These are phyloP conservation scores for Rhynchosporium secalis DNA, from an alignment of 2,329 filamentous ascomycete species.

Conservation along the genomic window DNA sequence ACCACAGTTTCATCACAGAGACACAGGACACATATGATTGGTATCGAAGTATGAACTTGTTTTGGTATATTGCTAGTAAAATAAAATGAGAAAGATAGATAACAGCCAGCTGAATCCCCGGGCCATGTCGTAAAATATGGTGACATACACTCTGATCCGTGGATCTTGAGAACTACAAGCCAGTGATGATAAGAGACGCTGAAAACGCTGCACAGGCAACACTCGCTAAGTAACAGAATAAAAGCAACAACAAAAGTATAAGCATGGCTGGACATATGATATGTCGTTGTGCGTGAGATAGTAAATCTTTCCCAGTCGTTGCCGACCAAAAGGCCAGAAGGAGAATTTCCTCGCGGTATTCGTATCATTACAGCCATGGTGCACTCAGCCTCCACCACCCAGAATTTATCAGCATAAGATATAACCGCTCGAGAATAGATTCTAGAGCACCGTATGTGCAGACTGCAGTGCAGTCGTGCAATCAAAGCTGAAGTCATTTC, in stretches of 20 bases:
- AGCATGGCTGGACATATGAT: not conserved
- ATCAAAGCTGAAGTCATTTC: not conserved
- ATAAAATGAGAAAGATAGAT: not conserved
- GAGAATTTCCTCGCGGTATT: not conserved
- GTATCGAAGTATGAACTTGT: too few species aligned
- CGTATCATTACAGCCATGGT: not conserved
- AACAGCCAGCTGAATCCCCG: conserved; percentile 6
- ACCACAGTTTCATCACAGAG: too few species aligned
- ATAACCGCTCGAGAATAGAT: conserved; percentile 7
- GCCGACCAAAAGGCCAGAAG: not conserved
- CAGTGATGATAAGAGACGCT: not conserved
- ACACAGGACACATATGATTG: too few species aligned
- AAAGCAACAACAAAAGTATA: not conserved
- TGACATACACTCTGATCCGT: not conserved
- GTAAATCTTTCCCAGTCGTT: not conserved
- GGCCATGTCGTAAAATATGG: too few species aligned
- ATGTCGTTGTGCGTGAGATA: not conserved
- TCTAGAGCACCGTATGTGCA: not conserved
- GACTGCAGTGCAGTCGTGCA: conserved; percentile 2
- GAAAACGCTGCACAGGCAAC: conserved; percentile 4
- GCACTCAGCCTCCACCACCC: not conserved
- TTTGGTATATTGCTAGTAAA: conserved; percentile 1
- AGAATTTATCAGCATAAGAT: too few species aligned
- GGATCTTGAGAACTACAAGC: not conserved
- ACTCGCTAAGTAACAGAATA: conserved; percentile 1